Evolutionary conservation across 108 stramenopile genomes (phyloP), one percentile per base, ranked within the genome.

Genomic region (Thalassiosira profunda): DNA sequence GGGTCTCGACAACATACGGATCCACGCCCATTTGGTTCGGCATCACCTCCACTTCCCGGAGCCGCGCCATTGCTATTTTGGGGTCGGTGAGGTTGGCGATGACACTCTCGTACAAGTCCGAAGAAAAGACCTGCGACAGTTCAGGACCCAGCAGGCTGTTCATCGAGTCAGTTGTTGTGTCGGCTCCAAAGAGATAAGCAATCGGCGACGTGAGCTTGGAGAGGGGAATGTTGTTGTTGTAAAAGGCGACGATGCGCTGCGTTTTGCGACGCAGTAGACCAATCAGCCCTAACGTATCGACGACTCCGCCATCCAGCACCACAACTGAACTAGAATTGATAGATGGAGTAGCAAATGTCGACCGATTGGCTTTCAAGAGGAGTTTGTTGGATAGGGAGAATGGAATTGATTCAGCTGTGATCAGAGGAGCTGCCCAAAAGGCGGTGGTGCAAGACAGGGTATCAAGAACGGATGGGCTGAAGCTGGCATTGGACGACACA

Each of bases 161-260:
- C 68, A 70, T 58, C 5, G 57, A 28, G 41, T 70, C 68, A 20
- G 68, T 59, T 21, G 37, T 3, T 9, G 36, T 23, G 24, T 70
- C 41, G 8, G 47, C 58, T 4, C 68, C 68, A 58, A 70, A 70
- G 3, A 70, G 26, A 15, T 59, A 60, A 4, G 68, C 37, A 34
- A 70, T 60, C 26, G 52, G 23, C 25, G 45, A 58, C 37, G 20
- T 6, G 8, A 70, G 6, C 11, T n/a, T 12, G 4, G 20, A 5
- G 17, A 70, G 24, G 5, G 68, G 68, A 18, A 60, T 38, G 48
- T 70, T 70, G 41, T 70, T 70, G 58, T 70, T 70, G 43, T 70
- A 70, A 58, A 70, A 70, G 25, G 42, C 58, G 18, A 70, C 36
- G 14, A 70, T 60, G 15, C 45, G 43, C 8, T 51, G 37, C 9